These are phyloP conservation scores for Solanum medicagineum DNA, from an alignment of 257 asterid genomes.

Conservation along the genomic window DNA sequence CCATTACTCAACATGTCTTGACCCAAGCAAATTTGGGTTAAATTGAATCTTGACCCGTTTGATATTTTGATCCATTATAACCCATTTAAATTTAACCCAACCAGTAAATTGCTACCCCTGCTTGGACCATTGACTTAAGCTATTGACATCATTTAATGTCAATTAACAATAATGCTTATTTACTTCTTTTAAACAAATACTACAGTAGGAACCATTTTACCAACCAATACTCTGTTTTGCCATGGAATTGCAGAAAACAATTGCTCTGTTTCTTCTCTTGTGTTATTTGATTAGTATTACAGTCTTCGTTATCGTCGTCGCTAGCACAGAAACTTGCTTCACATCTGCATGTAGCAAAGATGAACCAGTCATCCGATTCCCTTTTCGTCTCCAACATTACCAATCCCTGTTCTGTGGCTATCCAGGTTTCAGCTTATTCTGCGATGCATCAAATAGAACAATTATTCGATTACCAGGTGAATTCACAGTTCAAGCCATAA, in stretches of 20 bases:
- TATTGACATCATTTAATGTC: neutral
- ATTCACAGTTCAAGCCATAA: constrained; percentile 25
- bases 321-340: constrained; percentile 16
- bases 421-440: constrained; percentile 40
- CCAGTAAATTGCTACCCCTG: too few relatives aligned
- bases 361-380: constrained; percentile 42
- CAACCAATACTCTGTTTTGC: neutral
- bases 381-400: constrained; percentile 24
- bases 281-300: neutral
- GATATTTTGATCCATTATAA: too few relatives aligned
- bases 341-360: constrained; percentile 11
- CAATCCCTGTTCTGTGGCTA: constrained; percentile 39
- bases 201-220: neutral
- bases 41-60: too few relatives aligned
- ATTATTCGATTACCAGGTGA: constrained; percentile 16
- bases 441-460: constrained; percentile 24
- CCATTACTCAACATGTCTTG: too few relatives aligned
- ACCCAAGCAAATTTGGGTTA: too few relatives aligned
- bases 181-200: neutral
- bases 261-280: constrained; percentile 3
- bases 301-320: neutral
- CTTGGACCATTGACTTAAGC: neutral
- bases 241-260: neutral
- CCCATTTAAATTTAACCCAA: too few relatives aligned
- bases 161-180: neutral